Evolutionary conservation across 2,329 filamentous ascomycete genomes (phyloP), one percentile per base, ranked within the genome.

Genomic region (Thelonectria blattea): DNA sequence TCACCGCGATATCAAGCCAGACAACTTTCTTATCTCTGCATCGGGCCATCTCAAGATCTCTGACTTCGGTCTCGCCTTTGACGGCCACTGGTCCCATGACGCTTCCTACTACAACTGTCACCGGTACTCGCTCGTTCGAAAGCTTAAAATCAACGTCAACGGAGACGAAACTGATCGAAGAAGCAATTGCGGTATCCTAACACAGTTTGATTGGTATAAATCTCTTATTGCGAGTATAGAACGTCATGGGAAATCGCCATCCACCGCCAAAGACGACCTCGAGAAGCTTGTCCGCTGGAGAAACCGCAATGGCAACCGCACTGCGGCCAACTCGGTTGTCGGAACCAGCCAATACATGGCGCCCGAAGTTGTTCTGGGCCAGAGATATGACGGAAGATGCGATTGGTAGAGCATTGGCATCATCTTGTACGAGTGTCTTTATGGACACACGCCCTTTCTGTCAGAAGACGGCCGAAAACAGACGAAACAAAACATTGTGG

Each of bases 261-360:
- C 65, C n/a, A 58, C 56, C 10, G 62, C 62, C 11, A 67, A 73
- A 15, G 68, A 71, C 14, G 71, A 75, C 48, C 65, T 78, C 12
- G 67, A 69, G 46, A 67, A 65, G 63, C 79, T 93, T 51, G 76
- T 93, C 47, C 83, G 84, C 62, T 93, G 88, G 89, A 85, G 91
- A 46, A 88, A 92, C 71, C 81, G 83, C 15, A 84, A 82, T 63
- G 85, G 90, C 24, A 89, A 88, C 66, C 87, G 92, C 41, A 85
- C 85, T 34, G 84, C 92, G 34, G 94, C 94, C 1, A 86, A 88
- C 67, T 97, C 93, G 47, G 88, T 97, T 1, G 94, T 98, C 11
- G 94, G 94, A 2, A 98, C 95, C 2, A 97, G 93, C 73, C 94
- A 97, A 73, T 98, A 98, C 79, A 98, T 97, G 95, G 94, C 95